Evolutionary conservation across 306 rosid genomes (phyloP).

Genomic region (Quillaja saponaria): DNA sequence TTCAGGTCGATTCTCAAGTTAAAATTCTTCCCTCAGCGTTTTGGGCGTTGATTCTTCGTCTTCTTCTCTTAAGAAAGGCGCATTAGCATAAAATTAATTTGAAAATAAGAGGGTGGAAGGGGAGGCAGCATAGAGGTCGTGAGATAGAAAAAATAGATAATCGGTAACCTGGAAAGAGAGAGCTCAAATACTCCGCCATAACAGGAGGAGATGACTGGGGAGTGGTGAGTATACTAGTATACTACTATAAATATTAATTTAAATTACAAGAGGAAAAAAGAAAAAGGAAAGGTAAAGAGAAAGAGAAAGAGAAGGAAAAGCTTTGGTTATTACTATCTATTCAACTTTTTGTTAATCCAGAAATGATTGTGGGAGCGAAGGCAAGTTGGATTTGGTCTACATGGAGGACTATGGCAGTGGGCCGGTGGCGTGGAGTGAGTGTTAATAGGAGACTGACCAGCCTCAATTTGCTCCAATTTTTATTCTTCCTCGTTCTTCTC

Average conservation of each 20-base stretch:
- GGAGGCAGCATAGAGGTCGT: too few relatives aligned
- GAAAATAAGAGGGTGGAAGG: constrained; percentile 4
- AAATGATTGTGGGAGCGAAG: constrained; percentile 19
- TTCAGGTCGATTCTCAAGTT: neutral
- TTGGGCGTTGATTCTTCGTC: neutral
- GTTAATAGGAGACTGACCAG: constrained; percentile 23
- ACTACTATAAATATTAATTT: neutral
- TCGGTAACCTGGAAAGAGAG: neutral
- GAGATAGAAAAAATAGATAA: too few relatives aligned
- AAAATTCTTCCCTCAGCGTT: too few relatives aligned
- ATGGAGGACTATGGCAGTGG: too few relatives aligned
- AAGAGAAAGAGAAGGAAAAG: constrained; percentile 7
- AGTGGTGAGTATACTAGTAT: constrained; percentile 19
- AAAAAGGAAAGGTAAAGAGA: constrained; percentile 14
- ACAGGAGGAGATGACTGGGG: constrained; percentile 18
- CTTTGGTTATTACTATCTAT: constrained; percentile 10
- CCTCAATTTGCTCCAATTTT: constrained; percentile 28
- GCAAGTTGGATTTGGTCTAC: constrained; percentile 43
- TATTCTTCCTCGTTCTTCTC: too few relatives aligned
- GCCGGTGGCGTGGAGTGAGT: neutral
- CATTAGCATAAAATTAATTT: neutral
- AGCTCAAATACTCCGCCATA: constrained; percentile 24
- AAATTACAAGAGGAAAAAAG: constrained; percentile 8
- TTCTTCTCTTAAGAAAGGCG: constrained; percentile 9
- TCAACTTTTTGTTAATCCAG: constrained; percentile 38